Base-by-base conservation (phyloP, 371 early-diverging fungal genomes). In the Dichotomocladium elegans region DNA sequence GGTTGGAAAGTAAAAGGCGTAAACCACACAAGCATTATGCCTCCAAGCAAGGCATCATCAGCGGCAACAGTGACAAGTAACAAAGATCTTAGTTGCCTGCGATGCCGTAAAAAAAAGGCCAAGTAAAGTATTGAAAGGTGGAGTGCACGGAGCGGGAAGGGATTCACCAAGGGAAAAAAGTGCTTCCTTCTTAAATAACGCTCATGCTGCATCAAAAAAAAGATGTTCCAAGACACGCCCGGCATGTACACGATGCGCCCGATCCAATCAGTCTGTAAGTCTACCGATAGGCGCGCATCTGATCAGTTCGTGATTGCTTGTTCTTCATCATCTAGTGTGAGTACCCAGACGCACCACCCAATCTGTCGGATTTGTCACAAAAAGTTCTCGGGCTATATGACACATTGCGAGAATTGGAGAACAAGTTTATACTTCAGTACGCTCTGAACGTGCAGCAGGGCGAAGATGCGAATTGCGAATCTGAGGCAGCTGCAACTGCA, bases 81-180 rank as follows among this genome's bases (percentile, higher is more conserved):
- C 33, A 76, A 72, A 61, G 72, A 70, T 30, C 62, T 76, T 14
- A 76, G 76, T 30, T 76, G 76, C 56, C 47, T 76, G 43, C 64
- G 72, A 5, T 76, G 76, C 44, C 68, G 76, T 52, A 76, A 76
- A 57, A 76, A 76, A 64, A 76, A 76, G 66, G 76, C 76, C 57
- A 76, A 76, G 76, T 72, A 72, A 17, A n/a, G n/a, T n/a, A n/a
- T n/a, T n/a, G n/a, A n/a, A n/a, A n/a, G n/a, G n/a, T n/a, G n/a
- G n/a, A n/a, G n/a, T n/a, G n/a, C n/a, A n/a, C n/a, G n/a, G n/a
- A n/a, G n/a, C n/a, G n/a, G n/a, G n/a, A n/a, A n/a, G n/a, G n/a
- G n/a, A n/a, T n/a, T n/a, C n/a, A n/a, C n/a, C n/a, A n/a, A n/a
- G n/a, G n/a, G n/a, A n/a, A n/a, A n/a, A 21, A 17, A 60, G 44